These are phyloP conservation scores for Takashimella koratensis DNA, from an alignment of 1,284 basidiomycete genomes.

Conservation along the genomic window DNA sequence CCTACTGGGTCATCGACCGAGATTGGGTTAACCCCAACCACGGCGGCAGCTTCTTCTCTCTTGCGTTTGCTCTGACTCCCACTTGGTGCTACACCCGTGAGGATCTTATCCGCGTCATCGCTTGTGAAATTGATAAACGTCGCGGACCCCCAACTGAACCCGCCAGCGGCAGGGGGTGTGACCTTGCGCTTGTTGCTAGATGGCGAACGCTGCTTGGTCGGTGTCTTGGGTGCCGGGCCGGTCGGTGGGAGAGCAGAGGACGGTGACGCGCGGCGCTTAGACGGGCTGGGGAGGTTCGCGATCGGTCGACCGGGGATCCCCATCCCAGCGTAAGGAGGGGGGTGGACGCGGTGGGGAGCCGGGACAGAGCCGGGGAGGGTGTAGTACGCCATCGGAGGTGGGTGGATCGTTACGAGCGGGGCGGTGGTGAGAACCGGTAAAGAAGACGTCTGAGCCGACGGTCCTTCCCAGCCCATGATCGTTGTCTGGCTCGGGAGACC, in stretches of 20 bases:
- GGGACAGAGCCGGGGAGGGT: not conserved
- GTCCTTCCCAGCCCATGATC: constrained; percentile 31
- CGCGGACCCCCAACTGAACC: not conserved
- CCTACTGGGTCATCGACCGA: not conserved
- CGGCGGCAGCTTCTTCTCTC: not conserved
- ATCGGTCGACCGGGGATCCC: constrained; percentile 19
- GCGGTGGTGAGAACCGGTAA: constrained; percentile 22
- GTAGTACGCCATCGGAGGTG: constrained; percentile 20
- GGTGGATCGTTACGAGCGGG: constrained; percentile 30
- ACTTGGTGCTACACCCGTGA: constrained; percentile 43
- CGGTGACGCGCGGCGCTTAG: not conserved
- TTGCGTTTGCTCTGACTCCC: constrained; percentile 29
- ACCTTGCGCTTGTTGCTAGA: not conserved
- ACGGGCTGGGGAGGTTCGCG: constrained; percentile 21
- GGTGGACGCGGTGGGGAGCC: constrained; percentile 27
- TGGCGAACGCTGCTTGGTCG: not conserved
- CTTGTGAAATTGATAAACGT: constrained; percentile 46
- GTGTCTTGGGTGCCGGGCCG: not conserved
- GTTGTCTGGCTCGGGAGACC: constrained; percentile 3
- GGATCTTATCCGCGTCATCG: constrained; percentile 40
- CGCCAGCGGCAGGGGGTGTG: not conserved
- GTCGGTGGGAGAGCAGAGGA: not conserved
- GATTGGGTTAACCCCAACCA: not conserved
- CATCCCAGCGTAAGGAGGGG: constrained; percentile 27
- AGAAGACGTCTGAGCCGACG: constrained; percentile 10